Percentiles rank a stretch among this genome's conserved stretches.
These are phyloP conservation scores for Rhodosporidiobolus sp. DNA, from an alignment of 768 basidiomycete genomes.

Conservation along the genomic window DNA sequence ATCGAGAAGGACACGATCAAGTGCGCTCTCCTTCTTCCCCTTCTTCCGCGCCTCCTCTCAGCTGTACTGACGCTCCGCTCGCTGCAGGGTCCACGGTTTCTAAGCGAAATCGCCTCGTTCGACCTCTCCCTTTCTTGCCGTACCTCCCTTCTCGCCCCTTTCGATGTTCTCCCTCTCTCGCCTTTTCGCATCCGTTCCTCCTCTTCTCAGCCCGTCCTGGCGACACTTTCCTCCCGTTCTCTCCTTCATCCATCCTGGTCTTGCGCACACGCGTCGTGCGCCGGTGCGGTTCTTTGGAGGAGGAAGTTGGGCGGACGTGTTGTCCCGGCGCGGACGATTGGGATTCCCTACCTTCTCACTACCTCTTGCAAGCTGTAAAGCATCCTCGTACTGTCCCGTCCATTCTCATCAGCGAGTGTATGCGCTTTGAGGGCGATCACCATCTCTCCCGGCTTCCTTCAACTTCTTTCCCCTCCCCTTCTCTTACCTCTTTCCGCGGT, in stretches of 20 bases:
- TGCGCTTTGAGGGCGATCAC: too few species aligned
- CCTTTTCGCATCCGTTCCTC: not conserved
- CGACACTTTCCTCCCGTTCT: too few species aligned
- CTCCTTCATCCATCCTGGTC: too few species aligned
- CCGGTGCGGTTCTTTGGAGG: too few species aligned
- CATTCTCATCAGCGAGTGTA: too few species aligned
- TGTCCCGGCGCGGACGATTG: too few species aligned
- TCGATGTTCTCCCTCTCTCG: not conserved
- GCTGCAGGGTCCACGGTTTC: slow-evolving; percentile 44
- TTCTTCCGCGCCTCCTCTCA: too few species aligned
- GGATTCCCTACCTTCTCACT: too few species aligned
- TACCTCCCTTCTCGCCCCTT: not conserved
- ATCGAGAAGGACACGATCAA: slow-evolving; percentile 51
- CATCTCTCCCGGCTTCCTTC: not conserved
- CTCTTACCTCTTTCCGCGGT: not conserved
- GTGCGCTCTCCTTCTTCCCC: not conserved
- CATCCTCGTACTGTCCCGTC: too few species aligned
- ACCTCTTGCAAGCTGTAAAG: too few species aligned
- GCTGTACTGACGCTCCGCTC: not conserved
- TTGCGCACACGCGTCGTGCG: too few species aligned
- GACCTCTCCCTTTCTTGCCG: not conserved
- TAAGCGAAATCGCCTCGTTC: slow-evolving; percentile 11
- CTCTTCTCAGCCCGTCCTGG: not conserved
- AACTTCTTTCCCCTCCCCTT: not conserved
- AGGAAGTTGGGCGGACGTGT: too few species aligned